Evolutionary conservation across 345 rosid species (phyloP).

Genomic region (Clarkia xantiana): DNA sequence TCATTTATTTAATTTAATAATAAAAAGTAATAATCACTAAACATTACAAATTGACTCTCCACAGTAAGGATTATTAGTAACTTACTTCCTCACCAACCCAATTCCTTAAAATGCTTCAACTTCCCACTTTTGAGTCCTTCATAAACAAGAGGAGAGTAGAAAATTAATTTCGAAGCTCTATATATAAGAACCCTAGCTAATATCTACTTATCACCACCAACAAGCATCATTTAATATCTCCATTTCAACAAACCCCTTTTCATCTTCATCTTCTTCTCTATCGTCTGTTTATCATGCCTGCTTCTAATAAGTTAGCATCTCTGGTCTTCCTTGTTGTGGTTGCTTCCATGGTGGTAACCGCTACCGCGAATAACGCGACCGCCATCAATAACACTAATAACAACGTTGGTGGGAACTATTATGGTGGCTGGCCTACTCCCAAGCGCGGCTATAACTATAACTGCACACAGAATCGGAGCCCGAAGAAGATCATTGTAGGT

Average conservation of each 20-base stretch:
- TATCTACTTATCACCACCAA: too few species aligned
- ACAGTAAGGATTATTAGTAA: too few species aligned
- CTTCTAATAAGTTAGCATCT: neutral
- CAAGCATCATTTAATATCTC: neutral
- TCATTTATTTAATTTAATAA: too few species aligned
- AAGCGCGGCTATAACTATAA: neutral
- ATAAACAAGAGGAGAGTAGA: too few species aligned
- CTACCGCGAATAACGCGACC: conserved; percentile 6
- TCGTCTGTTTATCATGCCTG: neutral
- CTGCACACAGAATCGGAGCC: conserved; percentile 5
- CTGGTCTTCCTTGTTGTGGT: neutral
- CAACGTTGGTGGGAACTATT: neutral
- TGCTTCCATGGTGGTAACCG: neutral
- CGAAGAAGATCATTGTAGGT: conserved; percentile 42
- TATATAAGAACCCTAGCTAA: too few species aligned
- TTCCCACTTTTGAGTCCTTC: too few species aligned
- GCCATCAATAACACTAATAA: neutral
- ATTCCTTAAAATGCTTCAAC: too few species aligned
- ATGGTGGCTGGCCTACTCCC: conserved; percentile 1
- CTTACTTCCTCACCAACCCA: too few species aligned
- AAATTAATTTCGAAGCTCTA: too few species aligned
- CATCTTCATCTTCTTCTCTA: neutral
- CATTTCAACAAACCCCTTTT: neutral
- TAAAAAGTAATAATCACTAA: too few species aligned
- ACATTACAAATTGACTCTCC: too few species aligned